Conservation (phyloP, 306 rosid genomes). For the Cucurbita ficifolia region DNA sequence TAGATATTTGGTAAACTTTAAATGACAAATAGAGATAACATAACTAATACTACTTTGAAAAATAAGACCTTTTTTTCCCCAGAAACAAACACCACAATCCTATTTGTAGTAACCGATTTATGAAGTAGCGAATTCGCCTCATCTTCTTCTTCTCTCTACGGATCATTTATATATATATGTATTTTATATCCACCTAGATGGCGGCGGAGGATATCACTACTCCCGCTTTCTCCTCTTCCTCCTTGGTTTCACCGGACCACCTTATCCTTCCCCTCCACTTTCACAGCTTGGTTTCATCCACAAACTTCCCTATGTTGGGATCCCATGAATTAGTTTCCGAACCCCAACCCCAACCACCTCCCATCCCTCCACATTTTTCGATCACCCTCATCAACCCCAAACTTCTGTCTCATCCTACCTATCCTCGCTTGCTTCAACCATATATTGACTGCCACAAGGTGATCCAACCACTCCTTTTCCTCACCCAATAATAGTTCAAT, state of each 20-base stretch:
- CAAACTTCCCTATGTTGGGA: constrained; percentile 46
- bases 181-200: no score
- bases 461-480: not conserved
- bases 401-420: constrained; percentile 73
- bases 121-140: no score
- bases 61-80: no score
- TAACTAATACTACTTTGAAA: no score
- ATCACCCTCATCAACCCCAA: constrained; percentile 48
- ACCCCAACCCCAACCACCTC: constrained; percentile 25
- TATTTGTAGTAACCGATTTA: no score
- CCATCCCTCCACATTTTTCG: constrained; percentile 22
- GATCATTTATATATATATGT: not conserved
- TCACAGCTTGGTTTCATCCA: constrained; percentile 32
- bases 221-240: constrained; percentile 39
- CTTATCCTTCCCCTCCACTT: constrained; percentile 62
- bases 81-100: not conserved
- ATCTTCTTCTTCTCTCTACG: not conserved
- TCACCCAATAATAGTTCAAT: not conserved
- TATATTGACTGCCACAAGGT: constrained; percentile 94
- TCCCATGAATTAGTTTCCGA: constrained; percentile 48
- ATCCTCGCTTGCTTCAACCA: constrained; percentile 90
- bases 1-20: no score
- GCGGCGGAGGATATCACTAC: constrained; percentile 54
- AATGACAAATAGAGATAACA: no score
- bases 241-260: constrained; percentile 61